Percentiles rank a stretch among this genome's conserved stretches.
phyloP scores from a whole-genome alignment of 140 eudicot genomes.

The Ambrosia hybrid region DNA sequence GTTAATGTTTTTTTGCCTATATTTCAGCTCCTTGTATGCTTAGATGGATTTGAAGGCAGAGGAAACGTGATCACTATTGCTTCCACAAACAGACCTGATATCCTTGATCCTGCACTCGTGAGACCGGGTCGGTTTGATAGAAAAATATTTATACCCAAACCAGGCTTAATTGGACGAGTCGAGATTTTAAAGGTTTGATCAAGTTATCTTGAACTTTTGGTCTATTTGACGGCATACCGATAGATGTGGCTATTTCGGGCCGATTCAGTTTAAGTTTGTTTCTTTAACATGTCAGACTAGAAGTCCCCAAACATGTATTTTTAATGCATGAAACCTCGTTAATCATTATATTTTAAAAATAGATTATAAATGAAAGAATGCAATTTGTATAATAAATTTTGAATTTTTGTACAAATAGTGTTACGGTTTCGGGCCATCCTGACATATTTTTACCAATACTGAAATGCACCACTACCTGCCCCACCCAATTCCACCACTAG shows the following conservation, averaged over 20 bases:
- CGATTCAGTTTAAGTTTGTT: neutral
- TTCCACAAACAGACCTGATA: constrained; percentile 96
- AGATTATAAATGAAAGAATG: neutral
- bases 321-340: neutral
- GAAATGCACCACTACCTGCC: no score
- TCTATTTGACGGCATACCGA: constrained; percentile 10
- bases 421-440: no score
- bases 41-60: constrained; percentile 99
- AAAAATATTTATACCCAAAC: constrained; percentile 83
- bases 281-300: neutral
- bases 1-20: constrained; percentile 11
- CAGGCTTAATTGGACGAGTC: constrained; percentile 79
- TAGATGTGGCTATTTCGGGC: neutral
- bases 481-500: no score
- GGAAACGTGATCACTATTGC: constrained; percentile 99
- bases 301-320: no score
- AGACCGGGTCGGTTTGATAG: constrained; percentile 97
- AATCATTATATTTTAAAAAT: neutral
- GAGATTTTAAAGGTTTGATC: constrained; percentile 81
- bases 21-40: constrained; percentile 88
- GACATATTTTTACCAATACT: no score
- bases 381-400: neutral
- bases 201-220: neutral
- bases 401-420: no score
- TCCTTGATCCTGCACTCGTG: constrained; percentile 92